phyloP scores from a whole-genome alignment of 2,329 filamentous ascomycete species.

The Beauveria australis region DNA sequence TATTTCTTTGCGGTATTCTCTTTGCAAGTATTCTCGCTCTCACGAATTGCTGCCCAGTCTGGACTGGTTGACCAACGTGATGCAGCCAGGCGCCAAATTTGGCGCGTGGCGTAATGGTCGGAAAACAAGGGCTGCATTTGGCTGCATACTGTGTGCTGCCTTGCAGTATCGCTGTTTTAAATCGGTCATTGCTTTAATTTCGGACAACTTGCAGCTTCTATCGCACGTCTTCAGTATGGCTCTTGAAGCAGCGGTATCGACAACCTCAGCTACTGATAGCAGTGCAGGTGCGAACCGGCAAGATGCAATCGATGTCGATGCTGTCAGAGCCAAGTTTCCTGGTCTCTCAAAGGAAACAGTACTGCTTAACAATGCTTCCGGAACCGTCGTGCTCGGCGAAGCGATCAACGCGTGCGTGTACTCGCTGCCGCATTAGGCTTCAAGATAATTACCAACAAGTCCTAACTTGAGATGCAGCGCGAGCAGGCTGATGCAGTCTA shows the following conservation, averaged over 20 bases:
- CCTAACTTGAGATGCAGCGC: background rate
- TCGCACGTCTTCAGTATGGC: background rate
- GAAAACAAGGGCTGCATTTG: background rate
- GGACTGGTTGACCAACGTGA: background rate
- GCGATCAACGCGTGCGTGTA: background rate
- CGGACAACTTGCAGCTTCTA: too few relatives aligned
- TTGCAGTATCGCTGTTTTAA: too few relatives aligned
- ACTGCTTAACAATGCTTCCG: slow-evolving; percentile 9
- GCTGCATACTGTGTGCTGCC: too few relatives aligned
- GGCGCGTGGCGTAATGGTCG: background rate
- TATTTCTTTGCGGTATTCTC: too few relatives aligned
- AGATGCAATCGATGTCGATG: background rate
- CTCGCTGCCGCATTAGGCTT: background rate
- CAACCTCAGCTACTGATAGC: too few relatives aligned
- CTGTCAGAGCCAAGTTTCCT: background rate
- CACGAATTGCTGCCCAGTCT: background rate
- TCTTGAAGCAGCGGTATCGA: background rate
- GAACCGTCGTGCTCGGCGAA: slow-evolving; percentile 1
- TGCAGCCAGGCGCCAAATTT: background rate
- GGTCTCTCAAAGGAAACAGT: background rate
- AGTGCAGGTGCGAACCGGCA: background rate
- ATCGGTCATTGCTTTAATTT: too few relatives aligned
- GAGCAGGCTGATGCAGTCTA: slow-evolving; percentile 9
- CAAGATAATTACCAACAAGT: background rate
- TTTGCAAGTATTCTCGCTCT: too few relatives aligned